phyloP scores from a whole-genome alignment of 2,329 filamentous ascomycete genomes.

The Penicillium sp. region DNA sequence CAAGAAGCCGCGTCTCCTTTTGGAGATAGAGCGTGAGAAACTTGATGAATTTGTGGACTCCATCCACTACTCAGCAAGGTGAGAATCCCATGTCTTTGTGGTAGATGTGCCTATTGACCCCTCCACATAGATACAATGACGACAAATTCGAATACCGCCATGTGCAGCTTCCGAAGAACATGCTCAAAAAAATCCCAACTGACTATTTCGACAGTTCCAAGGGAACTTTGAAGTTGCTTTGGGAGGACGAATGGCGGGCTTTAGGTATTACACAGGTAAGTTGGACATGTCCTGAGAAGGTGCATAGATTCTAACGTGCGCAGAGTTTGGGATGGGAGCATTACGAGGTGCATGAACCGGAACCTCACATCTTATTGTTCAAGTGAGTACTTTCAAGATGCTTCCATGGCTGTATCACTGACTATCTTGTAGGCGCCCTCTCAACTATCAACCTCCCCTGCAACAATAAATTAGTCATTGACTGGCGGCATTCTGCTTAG shows the following conservation, averaged over 20 bases:
- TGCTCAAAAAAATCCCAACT: constrained; percentile 94
- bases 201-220: constrained; percentile 88
- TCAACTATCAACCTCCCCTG: constrained; percentile 75
- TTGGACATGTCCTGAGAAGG: background rate
- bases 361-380: constrained; percentile 97
- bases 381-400: constrained; percentile 65
- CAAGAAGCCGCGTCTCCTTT: constrained; percentile 75
- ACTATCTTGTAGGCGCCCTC: constrained; percentile 62
- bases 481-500: constrained; percentile 14
- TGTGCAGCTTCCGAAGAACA: constrained; percentile 94
- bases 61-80: constrained; percentile 95
- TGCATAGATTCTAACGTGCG: constrained; percentile 2
- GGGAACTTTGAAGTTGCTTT: constrained; percentile 91
- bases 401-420: constrained; percentile 21
- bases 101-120: constrained; percentile 19
- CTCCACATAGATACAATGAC: constrained; percentile 74
- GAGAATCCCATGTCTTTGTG: constrained; percentile 32
- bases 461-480: constrained; percentile 32
- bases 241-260: constrained; percentile 98
- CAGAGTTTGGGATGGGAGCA: constrained; percentile 99
- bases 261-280: constrained; percentile 93
- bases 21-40: constrained; percentile 75
- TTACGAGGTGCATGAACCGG: constrained; percentile 97
- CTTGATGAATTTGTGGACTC: constrained; percentile 89
- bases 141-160: constrained; percentile 94